Evolutionary conservation across 2,329 filamentous ascomycete species (phyloP).

Genomic region (Paracamarosporium sp.): DNA sequence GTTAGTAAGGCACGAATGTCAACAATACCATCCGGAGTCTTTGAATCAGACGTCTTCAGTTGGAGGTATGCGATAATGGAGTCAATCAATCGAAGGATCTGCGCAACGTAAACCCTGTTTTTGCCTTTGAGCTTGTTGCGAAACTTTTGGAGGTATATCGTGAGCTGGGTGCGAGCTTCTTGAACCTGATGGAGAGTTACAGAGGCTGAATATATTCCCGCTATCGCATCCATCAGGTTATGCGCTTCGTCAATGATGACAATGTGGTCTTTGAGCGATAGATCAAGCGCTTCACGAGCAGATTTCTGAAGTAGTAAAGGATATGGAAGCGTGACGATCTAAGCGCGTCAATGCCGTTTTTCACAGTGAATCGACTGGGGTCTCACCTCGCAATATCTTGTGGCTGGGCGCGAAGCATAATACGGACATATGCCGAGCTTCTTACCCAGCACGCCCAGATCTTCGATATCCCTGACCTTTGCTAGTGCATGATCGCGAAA

Average conservation of each 20-base stretch:
- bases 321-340: constrained; percentile 91
- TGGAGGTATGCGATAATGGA: constrained; percentile 76
- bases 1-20: constrained; percentile 75
- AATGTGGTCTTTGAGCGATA: constrained; percentile 85
- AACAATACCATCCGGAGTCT: constrained; percentile 69
- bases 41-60: constrained; percentile 49
- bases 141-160: constrained; percentile 84
- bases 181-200: constrained; percentile 76
- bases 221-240: constrained; percentile 95
- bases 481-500: constrained; percentile 88
- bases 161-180: constrained; percentile 76
- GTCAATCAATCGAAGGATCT: constrained; percentile 82
- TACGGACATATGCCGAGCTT: constrained; percentile 88
- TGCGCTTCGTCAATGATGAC: constrained; percentile 98
- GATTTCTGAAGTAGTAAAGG: constrained; percentile 86
- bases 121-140: constrained; percentile 87
- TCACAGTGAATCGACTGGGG: neutral
- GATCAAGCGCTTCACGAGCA: constrained; percentile 83
- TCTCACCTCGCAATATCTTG: constrained; percentile 76
- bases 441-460: constrained; percentile 79
- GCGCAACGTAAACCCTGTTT: constrained; percentile 89
- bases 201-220: constrained; percentile 82
- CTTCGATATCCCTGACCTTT: constrained; percentile 90
- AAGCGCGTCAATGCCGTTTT: constrained; percentile 15
- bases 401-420: constrained; percentile 87